Evolutionary conservation across 2,329 filamentous ascomycete species (phyloP), one percentile per base, ranked within the genome.

Genomic region (Clonostachys rhizophaga): DNA sequence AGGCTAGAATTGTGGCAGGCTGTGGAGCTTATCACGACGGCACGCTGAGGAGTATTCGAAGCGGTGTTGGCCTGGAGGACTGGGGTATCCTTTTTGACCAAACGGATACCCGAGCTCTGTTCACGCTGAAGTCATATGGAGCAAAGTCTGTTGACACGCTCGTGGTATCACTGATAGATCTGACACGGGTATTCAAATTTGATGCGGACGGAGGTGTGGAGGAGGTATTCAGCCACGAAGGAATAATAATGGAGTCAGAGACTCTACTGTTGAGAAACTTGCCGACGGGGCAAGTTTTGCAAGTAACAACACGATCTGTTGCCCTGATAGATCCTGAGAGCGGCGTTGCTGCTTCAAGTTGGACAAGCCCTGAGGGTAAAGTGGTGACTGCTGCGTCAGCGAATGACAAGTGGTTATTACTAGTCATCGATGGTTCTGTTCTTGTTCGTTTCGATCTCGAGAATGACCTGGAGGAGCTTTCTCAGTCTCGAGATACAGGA

Each of bases 11-110:
- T 50, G 90, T 99, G 11, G 91, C 92, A 3, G 92, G 91, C 1
- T 96, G 91, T 47, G 94, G 94, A 30, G 91, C 89, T 0, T 94
- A 89, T 61, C 84, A 88, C 53, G 90, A 96, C 58, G 94, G 94
- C 16, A 92, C 87, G 47, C 69, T 99, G 46, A 78, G 94, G 50
- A 96, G 90, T 60, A 89, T 99, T 18, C 81, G 94, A 47, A 97
- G 92, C 62, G 95, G 94, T 44, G 91, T 99, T 44, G 91, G 91
- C 1, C 78, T 97, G 45, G 90, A 96, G 61, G 90, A 96, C 47
- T 70, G 91, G 14, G 92, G 91, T 17, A 77, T 92, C 6, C 71
- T 97, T 9, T 88, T 84, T 35, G 87, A 95, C 42, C 83, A 97
- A 68, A 75, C 83, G 34, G 79, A 85, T 59, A 83, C 89, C 40